Conservation (phyloP, 2,329 filamentous ascomycete species). For the Scedosporium apiospermum region DNA sequence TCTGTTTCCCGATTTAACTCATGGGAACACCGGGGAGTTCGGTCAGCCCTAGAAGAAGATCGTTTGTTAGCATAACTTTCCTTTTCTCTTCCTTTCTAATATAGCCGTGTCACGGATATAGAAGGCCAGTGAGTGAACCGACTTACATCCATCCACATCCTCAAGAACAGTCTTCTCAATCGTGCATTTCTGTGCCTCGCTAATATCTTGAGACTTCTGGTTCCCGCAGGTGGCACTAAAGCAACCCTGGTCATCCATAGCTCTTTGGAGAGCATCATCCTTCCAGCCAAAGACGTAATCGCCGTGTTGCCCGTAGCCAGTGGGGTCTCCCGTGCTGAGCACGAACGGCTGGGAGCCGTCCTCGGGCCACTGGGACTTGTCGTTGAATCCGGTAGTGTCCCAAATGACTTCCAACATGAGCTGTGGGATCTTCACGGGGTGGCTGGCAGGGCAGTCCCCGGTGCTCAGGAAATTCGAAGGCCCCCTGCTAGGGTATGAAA, state of each 20-base stretch:
- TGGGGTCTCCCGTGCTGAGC: slow-evolving; percentile 7
- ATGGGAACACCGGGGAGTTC: background rate
- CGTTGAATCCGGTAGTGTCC: slow-evolving; percentile 8
- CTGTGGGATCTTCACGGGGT: slow-evolving; percentile 8
- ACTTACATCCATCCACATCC: slow-evolving; percentile 23
- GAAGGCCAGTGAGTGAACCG: background rate
- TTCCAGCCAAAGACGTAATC: slow-evolving; percentile 31
- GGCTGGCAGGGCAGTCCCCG: slow-evolving; percentile 6
- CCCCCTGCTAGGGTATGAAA: slow-evolving; percentile 4
- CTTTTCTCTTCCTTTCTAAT: background rate
- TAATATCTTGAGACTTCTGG: slow-evolving; percentile 20
- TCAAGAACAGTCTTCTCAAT: slow-evolving; percentile 19
- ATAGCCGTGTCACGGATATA: background rate
- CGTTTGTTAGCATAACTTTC: background rate
- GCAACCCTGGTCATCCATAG: slow-evolving; percentile 27
- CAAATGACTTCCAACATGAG: slow-evolving; percentile 9
- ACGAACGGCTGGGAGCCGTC: slow-evolving; percentile 8
- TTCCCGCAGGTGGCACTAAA: slow-evolving; percentile 19
- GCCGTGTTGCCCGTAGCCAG: slow-evolving; percentile 26
- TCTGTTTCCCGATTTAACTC: background rate
- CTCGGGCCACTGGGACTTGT: slow-evolving; percentile 5
- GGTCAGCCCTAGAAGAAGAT: background rate
- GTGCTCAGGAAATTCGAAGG: slow-evolving; percentile 4
- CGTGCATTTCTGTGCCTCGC: slow-evolving; percentile 22
- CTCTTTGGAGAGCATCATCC: slow-evolving; percentile 19